phyloP scores from a whole-genome alignment of 1,284 basidiomycete species.

The Trichosporon inkin region DNA sequence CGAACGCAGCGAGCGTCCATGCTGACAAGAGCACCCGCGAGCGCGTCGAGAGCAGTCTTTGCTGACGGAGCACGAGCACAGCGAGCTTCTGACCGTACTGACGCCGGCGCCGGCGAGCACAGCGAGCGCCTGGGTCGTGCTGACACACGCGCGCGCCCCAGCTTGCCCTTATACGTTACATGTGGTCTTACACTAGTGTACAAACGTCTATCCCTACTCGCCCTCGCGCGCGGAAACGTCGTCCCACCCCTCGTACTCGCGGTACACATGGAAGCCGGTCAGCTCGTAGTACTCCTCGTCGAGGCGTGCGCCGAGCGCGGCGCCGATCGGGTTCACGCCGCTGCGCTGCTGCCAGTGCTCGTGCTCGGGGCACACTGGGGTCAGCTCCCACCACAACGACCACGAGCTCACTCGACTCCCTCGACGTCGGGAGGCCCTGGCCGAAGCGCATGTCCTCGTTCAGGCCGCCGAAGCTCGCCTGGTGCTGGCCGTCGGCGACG shows the following conservation, averaged over 20 bases:
- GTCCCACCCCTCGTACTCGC: conserved; percentile 19
- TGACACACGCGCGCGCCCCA: no score
- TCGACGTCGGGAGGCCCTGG: conserved; percentile 34
- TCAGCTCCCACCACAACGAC: no score
- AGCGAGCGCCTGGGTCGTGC: no score
- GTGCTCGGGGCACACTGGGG: conserved; percentile 43
- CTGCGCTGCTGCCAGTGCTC: conserved; percentile 43
- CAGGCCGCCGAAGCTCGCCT: conserved; percentile 34
- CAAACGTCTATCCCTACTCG: background rate
- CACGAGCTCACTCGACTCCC: conserved; percentile 26
- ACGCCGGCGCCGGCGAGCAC: no score
- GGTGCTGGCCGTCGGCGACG: conserved; percentile 31
- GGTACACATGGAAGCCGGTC: conserved; percentile 19
- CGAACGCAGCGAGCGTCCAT: no score
- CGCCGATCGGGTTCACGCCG: conserved; percentile 35
- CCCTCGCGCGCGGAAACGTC: conserved; percentile 4
- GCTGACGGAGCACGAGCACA: no score
- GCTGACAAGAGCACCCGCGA: no score
- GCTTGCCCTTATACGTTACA: no score
- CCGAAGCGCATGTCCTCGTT: conserved; percentile 42
- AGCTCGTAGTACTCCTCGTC: conserved; percentile 22
- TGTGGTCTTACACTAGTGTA: no score
- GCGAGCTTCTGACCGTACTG: no score
- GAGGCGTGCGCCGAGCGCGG: conserved; percentile 19
- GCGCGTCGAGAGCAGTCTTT: no score